Conservation (phyloP, 805 yeast genomes). For the Metschnikowia drakensbergensis region DNA sequence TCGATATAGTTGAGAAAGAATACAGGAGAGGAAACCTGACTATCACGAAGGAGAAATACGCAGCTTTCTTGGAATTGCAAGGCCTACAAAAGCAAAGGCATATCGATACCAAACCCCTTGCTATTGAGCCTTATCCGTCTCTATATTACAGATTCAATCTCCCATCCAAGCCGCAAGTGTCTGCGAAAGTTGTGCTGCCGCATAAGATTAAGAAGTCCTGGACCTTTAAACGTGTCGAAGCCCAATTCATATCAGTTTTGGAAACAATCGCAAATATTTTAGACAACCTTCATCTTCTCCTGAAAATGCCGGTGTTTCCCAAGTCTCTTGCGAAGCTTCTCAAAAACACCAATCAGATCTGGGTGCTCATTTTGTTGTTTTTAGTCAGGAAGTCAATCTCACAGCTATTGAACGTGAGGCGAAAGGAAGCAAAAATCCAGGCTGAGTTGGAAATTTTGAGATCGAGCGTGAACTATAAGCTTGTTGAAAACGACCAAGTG, state of each 20-base stretch:
- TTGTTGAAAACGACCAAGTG: conserved; percentile 20
- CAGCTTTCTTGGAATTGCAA: conserved; percentile 28
- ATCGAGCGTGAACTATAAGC: conserved; percentile 20
- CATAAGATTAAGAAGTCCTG: conserved; percentile 14
- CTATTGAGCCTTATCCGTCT: conserved; percentile 27
- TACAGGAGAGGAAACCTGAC: conserved; percentile 36
- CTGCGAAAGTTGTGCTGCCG: background rate
- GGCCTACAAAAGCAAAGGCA: conserved; percentile 11
- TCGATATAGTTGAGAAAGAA: conserved; percentile 33
- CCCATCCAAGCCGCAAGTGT: conserved; percentile 9
- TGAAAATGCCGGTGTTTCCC: conserved; percentile 43
- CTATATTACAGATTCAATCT: conserved; percentile 31
- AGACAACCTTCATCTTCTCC: conserved; percentile 41
- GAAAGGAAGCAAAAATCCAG: conserved; percentile 36
- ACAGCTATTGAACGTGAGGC: conserved; percentile 38
- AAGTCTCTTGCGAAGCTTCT: conserved; percentile 26
- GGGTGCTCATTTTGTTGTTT: conserved; percentile 40
- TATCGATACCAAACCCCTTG: conserved; percentile 20
- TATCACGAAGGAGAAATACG: conserved; percentile 35
- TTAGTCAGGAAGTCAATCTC: conserved; percentile 40
- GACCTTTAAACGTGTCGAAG: conserved; percentile 31
- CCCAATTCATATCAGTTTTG: conserved; percentile 25
- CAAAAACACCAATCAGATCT: conserved; percentile 41
- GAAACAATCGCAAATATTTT: conserved; percentile 38
- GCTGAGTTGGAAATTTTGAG: conserved; percentile 32